Evolutionary conservation across 2,329 filamentous ascomycete species (phyloP).

Genomic region (Diaporthe aspalathi): DNA sequence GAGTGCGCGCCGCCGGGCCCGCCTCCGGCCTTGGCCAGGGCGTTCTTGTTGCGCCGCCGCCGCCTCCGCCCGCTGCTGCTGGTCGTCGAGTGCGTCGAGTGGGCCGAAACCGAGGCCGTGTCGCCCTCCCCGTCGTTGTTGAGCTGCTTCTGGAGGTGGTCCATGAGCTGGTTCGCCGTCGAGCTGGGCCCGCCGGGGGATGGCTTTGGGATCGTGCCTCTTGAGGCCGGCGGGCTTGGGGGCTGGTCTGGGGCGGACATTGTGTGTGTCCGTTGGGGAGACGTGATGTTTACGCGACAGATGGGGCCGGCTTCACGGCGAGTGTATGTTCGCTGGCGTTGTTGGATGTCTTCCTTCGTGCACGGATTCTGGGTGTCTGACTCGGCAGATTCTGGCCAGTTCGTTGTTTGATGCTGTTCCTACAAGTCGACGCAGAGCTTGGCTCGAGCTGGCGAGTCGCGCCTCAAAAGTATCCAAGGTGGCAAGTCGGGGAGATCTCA

Average conservation of each 20-base stretch:
- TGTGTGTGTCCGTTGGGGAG: background rate
- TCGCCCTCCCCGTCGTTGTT: conserved; percentile 14
- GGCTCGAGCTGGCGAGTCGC: background rate
- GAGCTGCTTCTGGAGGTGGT: conserved; percentile 31
- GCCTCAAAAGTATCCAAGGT: conserved; percentile 1
- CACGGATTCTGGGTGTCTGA: background rate
- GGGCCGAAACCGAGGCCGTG: conserved; percentile 24
- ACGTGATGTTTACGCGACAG: background rate
- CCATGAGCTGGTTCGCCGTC: conserved; percentile 19
- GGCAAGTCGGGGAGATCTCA: background rate
- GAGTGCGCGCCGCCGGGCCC: background rate
- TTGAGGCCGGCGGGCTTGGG: conserved; percentile 14
- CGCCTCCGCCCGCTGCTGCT: conserved; percentile 32
- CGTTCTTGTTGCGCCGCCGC: conserved; percentile 32
- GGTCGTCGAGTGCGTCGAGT: conserved; percentile 18
- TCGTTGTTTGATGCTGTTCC: background rate
- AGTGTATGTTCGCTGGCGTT: background rate
- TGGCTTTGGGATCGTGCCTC: conserved; percentile 20
- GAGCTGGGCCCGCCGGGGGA: conserved; percentile 14
- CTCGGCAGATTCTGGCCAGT: background rate
- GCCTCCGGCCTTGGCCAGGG: background rate
- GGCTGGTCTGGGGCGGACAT: conserved; percentile 27
- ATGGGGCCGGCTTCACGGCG: background rate
- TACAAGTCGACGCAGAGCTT: background rate
- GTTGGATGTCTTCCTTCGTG: background rate